These are phyloP conservation scores for Plasmodium ovale DNA, from an alignment of 169 alveolate genomes.

Conservation along the genomic window DNA sequence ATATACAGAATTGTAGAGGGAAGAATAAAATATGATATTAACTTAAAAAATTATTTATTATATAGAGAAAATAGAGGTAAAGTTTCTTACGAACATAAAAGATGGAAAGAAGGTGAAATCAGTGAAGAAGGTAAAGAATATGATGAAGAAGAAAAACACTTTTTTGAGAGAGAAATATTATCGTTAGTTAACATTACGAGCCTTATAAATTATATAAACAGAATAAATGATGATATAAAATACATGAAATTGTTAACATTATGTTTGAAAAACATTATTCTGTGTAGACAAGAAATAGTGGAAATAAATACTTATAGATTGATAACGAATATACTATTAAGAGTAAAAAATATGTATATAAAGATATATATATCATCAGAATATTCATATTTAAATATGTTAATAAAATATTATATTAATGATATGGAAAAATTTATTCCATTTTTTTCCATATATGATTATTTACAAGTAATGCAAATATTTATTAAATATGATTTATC, in stretches of 20 bases:
- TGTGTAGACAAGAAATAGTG: constrained; percentile 50
- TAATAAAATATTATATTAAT: constrained; percentile 49
- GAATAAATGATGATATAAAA: constrained; percentile 34
- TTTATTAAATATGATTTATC: constrained; percentile 65
- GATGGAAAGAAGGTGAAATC: too few species aligned
- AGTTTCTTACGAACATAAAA: too few species aligned
- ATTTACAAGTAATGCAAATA: constrained; percentile 38
- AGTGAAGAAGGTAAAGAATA: constrained; percentile 4
- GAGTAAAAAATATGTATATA: constrained; percentile 45
- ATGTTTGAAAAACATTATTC: constrained; percentile 40
- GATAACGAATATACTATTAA: constrained; percentile 24
- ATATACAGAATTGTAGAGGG: constrained; percentile 34
- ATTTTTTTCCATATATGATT: constrained; percentile 29
- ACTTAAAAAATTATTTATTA: constrained; percentile 35
- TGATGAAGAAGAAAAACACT: constrained; percentile 42
- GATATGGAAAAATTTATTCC: constrained; percentile 24
- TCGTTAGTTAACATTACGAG: constrained; percentile 20
- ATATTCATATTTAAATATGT: constrained; percentile 69
- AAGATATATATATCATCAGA: constrained; percentile 53
- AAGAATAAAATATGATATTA: constrained; percentile 51
- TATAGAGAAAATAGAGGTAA: background rate
- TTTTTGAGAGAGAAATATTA: constrained; percentile 31
- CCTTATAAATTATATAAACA: constrained; percentile 10
- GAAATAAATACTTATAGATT: constrained; percentile 36
- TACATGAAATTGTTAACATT: constrained; percentile 38